phyloP scores from a whole-genome alignment of 2,329 filamentous ascomycete species.

The Colletotrichum sp. region DNA sequence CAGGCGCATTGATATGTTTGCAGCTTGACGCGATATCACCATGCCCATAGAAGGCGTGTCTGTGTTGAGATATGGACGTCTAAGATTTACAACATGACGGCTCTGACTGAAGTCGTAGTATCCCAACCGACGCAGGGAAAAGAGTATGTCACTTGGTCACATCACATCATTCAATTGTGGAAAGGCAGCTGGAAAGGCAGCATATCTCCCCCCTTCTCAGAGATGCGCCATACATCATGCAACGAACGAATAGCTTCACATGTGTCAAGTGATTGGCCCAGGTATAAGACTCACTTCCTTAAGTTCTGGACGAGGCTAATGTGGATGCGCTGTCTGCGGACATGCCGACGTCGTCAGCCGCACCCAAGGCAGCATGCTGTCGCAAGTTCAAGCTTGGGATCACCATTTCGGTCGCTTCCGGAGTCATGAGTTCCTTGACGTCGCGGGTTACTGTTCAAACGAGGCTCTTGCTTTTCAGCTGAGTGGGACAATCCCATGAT shows the following conservation, averaged over 20 bases:
- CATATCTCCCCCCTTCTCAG: neutral
- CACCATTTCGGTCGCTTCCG: neutral
- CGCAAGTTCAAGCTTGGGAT: neutral
- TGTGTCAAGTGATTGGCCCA: neutral
- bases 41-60: neutral
- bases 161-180: neutral
- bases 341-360: neutral
- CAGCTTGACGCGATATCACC: neutral
- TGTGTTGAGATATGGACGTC: neutral
- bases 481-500: neutral
- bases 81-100: neutral
- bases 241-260: neutral
- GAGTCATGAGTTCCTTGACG: neutral
- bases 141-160: accelerated
- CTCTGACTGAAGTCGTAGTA: neutral
- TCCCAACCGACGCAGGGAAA: neutral
- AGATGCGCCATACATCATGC: neutral
- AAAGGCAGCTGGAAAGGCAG: neutral
- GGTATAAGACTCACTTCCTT: neutral
- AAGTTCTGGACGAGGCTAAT: neutral
- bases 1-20: neutral
- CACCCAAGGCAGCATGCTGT: neutral
- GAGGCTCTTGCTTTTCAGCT: neutral
- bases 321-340: neutral
- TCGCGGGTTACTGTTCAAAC: neutral